Base-by-base conservation (phyloP, 2,329 filamentous ascomycete genomes). In the Colletotrichum zoysiae region DNA sequence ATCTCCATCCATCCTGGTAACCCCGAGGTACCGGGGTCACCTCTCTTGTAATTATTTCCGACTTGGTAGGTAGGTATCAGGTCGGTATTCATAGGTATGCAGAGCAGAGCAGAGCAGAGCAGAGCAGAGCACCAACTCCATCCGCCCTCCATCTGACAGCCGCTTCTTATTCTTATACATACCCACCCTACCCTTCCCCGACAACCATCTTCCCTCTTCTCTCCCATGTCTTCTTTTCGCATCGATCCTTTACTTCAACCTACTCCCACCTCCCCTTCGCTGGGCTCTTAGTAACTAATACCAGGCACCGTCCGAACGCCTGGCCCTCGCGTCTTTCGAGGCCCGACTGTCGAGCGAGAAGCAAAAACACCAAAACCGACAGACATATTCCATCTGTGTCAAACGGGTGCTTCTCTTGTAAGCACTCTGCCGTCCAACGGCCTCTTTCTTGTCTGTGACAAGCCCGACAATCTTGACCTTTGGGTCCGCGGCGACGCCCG, bases 21-120 rank as follows among this genome's bases (percentile, higher is more conserved):
- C 58, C 70, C 65, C 59, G 55, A 72, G 59, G 55, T 69, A 61
- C 70, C 42, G 70, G 70, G 65, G 56, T 65, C 60, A 42, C 59
- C 50, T 55, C 55, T 56, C 44, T 40, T 40, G 14, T 14, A 4
- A 12, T 65, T 59, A 67, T 56, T 55, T 44, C 65, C 14, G 11
- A 5, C 12, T 14, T 9, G 35, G 35, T 26, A 38, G 35, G 35
- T 38, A 8, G 35, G 35, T 38, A 38, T 30, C 30, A 30, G 30
- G 30, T 30, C 30, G 35, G 35, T 38, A 38, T 38, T 8, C 11
- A 40, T 14, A 12, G 38, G 12, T 40, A 40, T 12, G 38, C 14
- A 14, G 38, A 14, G 11, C 11, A 38, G 35, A 38, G 53, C 30
- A 23, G n/a, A n/a, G n/a, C n/a, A n/a, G n/a, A n/a, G n/a, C n/a